Percentiles rank a stretch among this genome's conserved stretches.
Conservation (phyloP, 2,329 filamentous ascomycete genomes). For the Cucurbitaria berberidis region DNA sequence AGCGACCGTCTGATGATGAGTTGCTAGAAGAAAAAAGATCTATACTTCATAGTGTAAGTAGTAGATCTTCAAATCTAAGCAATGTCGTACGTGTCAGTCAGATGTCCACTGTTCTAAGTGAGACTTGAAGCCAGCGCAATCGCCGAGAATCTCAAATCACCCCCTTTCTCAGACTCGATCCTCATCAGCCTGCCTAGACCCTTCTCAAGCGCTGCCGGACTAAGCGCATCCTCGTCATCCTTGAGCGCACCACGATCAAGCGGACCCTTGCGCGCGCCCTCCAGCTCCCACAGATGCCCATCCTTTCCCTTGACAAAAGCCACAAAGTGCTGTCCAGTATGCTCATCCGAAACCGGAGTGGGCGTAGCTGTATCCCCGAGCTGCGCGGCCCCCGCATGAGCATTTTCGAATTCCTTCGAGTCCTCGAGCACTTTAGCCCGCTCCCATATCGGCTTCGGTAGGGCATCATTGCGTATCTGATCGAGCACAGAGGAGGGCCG, state of each 20-base stretch:
- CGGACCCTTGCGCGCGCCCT: slow-evolving; percentile 54
- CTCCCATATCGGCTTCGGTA: slow-evolving; percentile 52
- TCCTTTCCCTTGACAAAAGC: slow-evolving; percentile 55
- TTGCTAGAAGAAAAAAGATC: not conserved
- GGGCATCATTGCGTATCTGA: slow-evolving; percentile 52
- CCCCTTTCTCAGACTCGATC: slow-evolving; percentile 46
- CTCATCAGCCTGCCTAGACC: slow-evolving; percentile 49
- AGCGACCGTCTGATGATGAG: not conserved
- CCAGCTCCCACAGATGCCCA: slow-evolving; percentile 56
- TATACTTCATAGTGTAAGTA: not conserved
- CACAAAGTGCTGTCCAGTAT: slow-evolving; percentile 53
- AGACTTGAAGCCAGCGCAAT: slow-evolving; percentile 47
- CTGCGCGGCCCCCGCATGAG: slow-evolving; percentile 51
- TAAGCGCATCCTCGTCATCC: slow-evolving; percentile 54
- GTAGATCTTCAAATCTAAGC: not conserved
- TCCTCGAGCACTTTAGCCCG: slow-evolving; percentile 62
- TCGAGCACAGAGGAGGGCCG: slow-evolving; percentile 52
- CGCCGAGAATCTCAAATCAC: slow-evolving; percentile 53
- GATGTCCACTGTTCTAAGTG: slow-evolving; percentile 5
- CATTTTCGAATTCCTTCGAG: slow-evolving; percentile 51
- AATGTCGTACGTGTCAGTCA: not conserved
- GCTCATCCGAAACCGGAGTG: slow-evolving; percentile 32
- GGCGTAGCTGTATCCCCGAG: slow-evolving; percentile 51
- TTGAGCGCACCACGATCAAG: slow-evolving; percentile 51
- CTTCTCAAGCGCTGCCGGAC: slow-evolving; percentile 49